A percentile compares a stretch with the other conserved stretches of the same genome.
Conservation (phyloP, 331 rosid species). For the Pyracantha coccinea region DNA sequence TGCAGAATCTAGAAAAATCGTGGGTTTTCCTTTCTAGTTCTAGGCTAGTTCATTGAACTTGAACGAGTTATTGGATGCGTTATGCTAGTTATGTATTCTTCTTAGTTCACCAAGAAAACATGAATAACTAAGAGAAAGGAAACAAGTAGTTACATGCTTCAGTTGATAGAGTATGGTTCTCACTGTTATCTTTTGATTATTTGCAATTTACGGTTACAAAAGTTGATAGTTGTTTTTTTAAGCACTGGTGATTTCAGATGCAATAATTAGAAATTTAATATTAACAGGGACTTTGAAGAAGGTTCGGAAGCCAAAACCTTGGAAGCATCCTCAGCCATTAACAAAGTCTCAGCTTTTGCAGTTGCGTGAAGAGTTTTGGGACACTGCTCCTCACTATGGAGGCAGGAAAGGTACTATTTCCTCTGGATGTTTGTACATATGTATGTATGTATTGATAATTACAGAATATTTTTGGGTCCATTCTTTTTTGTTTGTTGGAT, state of each 20-base stretch:
- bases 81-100: background rate
- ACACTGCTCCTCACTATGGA: conserved; percentile 98
- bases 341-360: conserved; percentile 81
- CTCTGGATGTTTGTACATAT: background rate
- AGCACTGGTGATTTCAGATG: conserved; percentile 3
- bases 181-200: background rate
- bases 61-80: background rate
- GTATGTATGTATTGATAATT: background rate
- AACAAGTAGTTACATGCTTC: background rate
- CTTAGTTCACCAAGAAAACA: background rate
- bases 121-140: background rate
- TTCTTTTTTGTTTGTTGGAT: too few species aligned
- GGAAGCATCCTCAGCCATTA: conserved; percentile 96
- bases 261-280: background rate
- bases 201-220: background rate
- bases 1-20: background rate
- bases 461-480: background rate
- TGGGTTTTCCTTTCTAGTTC: background rate
- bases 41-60: background rate
- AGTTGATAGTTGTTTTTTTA: background rate
- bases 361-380: conserved; percentile 98
- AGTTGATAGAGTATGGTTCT: conserved; percentile 7
- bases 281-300: conserved; percentile 58
- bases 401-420: conserved; percentile 73
- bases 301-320: conserved; percentile 88